Conservation (phyloP, 1,284 basidiomycete species). For the Hortiboletus rubellus region DNA sequence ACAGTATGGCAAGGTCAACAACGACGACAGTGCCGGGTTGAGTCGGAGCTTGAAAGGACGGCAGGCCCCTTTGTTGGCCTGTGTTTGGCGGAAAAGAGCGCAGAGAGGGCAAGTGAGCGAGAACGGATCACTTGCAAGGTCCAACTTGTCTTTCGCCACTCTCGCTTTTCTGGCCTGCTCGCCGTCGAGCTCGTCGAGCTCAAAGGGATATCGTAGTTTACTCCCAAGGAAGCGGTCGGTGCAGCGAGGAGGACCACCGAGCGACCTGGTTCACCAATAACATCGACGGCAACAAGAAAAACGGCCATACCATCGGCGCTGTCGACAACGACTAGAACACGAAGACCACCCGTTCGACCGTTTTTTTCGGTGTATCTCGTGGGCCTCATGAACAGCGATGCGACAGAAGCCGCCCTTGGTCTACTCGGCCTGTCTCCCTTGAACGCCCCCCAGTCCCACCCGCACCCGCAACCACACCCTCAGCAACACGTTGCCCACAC, state of each 20-base stretch:
- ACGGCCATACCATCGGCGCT: constrained; percentile 17
- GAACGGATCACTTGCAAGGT: constrained; percentile 23
- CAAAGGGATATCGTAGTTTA: constrained; percentile 3
- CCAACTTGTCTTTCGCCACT: constrained; percentile 20
- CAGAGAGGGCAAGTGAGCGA: constrained; percentile 15
- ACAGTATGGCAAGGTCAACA: too few species aligned
- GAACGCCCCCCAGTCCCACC: constrained; percentile 30
- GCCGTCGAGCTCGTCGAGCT: constrained; percentile 22
- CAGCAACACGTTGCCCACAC: constrained; percentile 26
- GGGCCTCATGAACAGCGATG: constrained; percentile 54
- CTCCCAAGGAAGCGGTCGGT: constrained; percentile 2
- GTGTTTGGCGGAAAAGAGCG: constrained; percentile 25
- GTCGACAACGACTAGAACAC: constrained; percentile 12
- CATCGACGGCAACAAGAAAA: constrained; percentile 23
- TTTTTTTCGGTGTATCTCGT: constrained; percentile 13
- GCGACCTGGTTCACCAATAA: constrained; percentile 2
- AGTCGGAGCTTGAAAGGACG: constrained; percentile 26
- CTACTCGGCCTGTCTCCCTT: constrained; percentile 46
- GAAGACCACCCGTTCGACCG: background rate
- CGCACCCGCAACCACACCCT: constrained; percentile 20
- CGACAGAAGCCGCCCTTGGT: constrained; percentile 51
- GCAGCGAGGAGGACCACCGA: constrained; percentile 8
- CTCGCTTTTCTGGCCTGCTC: constrained; percentile 10
- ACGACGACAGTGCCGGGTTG: constrained; percentile 5
- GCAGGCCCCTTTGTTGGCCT: constrained; percentile 29